Evolutionary conservation across 768 basidiomycete genomes (phyloP).

Genomic region (Boletus coccyginus): DNA sequence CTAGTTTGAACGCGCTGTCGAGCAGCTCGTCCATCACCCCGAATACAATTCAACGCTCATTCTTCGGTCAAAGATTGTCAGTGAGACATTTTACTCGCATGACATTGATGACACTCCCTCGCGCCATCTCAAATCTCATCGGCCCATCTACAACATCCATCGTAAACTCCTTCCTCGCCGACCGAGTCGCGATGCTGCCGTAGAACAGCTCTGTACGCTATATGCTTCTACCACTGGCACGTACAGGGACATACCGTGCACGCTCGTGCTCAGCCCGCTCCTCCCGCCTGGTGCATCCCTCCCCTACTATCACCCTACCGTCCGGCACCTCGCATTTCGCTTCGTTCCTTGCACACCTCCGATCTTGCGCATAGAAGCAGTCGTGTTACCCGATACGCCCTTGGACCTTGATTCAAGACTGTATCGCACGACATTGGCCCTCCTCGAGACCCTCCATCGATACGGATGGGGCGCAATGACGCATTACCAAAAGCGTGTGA

Average conservation of each 20-base stretch:
- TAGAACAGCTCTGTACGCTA: slow-evolving; percentile 81
- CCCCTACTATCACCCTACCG: slow-evolving; percentile 90
- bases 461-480: slow-evolving; percentile 84
- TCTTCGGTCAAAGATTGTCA: slow-evolving; percentile 71
- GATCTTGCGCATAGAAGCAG: slow-evolving; percentile 20
- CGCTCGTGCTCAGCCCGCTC: slow-evolving; percentile 62
- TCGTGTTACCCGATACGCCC: slow-evolving; percentile 42
- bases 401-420: slow-evolving; percentile 59
- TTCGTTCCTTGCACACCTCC: slow-evolving; percentile 43
- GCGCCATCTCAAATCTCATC: slow-evolving; percentile 34
- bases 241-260: slow-evolving; percentile 27
- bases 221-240: slow-evolving; percentile 38
- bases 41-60: slow-evolving; percentile 94
- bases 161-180: slow-evolving; percentile 74
- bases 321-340: slow-evolving; percentile 78
- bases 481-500: slow-evolving; percentile 82
- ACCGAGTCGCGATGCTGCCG: slow-evolving; percentile 66
- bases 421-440: slow-evolving; percentile 74
- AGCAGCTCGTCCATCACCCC: slow-evolving; percentile 80
- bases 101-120: slow-evolving; percentile 32
- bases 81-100: slow-evolving; percentile 32
- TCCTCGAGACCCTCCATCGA: slow-evolving; percentile 82
- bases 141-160: slow-evolving; percentile 51
- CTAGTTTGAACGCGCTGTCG: slow-evolving; percentile 72
- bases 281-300: slow-evolving; percentile 42